A percentile compares a stretch with the other conserved stretches of the same genome.
These are phyloP conservation scores for Pseudognaphalium luteoalbum DNA, from an alignment of 129 eudicot species.

Conservation along the genomic window DNA sequence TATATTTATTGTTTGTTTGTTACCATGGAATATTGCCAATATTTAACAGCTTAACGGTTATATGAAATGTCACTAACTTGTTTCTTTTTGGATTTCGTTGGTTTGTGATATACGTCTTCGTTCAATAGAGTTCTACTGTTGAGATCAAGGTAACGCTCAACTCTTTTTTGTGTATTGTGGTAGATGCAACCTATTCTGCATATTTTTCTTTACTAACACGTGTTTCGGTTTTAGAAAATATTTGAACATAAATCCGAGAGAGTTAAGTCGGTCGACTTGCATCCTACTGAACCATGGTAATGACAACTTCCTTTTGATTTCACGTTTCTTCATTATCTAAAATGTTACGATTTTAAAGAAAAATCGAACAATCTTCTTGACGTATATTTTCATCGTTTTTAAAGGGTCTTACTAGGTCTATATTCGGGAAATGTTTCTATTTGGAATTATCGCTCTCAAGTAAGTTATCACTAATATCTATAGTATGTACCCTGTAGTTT, in stretches of 20 bases:
- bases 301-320: no score
- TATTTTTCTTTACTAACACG: not conserved
- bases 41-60: not conserved
- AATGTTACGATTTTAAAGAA: not conserved
- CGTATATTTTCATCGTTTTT: not conserved
- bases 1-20: not conserved
- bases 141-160: constrained; percentile 33
- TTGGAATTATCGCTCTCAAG: constrained; percentile 85
- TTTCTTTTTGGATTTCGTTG: not conserved
- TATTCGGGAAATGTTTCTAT: constrained; percentile 75
- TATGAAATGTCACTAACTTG: not conserved
- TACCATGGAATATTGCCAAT: not conserved
- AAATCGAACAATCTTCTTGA: not conserved
- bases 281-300: constrained; percentile 93
- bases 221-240: constrained; percentile 45
- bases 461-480: constrained; percentile 22
- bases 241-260: constrained; percentile 72
- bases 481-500: not conserved
- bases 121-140: constrained; percentile 22
- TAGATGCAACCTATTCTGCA: not conserved
- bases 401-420: constrained; percentile 69
- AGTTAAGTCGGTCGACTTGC: constrained; percentile 81
- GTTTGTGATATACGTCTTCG: not conserved
- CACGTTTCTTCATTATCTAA: not conserved
- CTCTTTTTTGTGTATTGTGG: not conserved